Base-by-base conservation (phyloP, 371 early-diverging fungal species). In the Mucor lusitanicus region DNA sequence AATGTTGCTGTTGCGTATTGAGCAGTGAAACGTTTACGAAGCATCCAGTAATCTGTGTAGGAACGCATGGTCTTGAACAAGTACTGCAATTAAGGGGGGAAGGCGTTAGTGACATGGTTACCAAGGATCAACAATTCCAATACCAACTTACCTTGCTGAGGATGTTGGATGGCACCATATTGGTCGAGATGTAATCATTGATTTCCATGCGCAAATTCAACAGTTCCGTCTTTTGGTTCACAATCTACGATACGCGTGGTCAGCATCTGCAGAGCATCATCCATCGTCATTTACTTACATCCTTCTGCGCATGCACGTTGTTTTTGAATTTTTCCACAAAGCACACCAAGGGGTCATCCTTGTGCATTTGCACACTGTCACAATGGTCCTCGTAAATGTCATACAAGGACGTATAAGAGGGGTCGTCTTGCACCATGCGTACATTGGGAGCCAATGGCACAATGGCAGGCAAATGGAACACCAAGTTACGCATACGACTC, bases 391-490 rank as follows among this genome's bases (percentile, higher is more conserved):
- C 95, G 70, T 90, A 96, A 25, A 96, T 88, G 27, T 95, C 95
- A 66, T 95, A 90, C 19, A 97, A 72, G 0, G 95, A 88, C 21
- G 88, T 85, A 63, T 94, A 91, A n/a, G 93, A 90, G 3, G 93
- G 88, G 71, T 97, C 96, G 71, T 95, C 96, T 75, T 95, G 88
- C 0, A 98, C 91, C 44, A 99, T 84, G 17, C 98, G 92, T n/a
- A 97, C 89, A 65, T 95, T 91, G 11, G 95, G 95, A 0, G 97
- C 93, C 62, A 99, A 75, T 3, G 97, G 95, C 1, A 98, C 91
- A 48, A 97, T 92, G 42, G 90, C 78, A 3, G 98, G 98, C 25
- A 97, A 73, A 65, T 96, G 93, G 89, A 97, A 96, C n/a, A 83
- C 81, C 54, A 99, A 76, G 40, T 90, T 91, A 11, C 95, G 90